Conservation (phyloP, 345 rosid genomes). For the Mallotus nudiflorus region DNA sequence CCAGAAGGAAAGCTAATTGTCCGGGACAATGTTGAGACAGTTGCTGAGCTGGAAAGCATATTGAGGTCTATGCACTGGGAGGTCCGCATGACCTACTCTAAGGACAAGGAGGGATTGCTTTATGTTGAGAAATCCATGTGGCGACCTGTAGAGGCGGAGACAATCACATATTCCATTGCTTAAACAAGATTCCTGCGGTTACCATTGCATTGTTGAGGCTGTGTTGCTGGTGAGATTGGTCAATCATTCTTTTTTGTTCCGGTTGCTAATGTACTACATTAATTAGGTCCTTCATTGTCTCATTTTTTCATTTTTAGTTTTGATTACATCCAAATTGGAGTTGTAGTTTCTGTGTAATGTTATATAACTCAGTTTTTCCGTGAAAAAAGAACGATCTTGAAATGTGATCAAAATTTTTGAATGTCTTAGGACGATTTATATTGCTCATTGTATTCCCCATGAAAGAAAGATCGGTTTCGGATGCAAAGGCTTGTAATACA, state of each 20-base stretch:
- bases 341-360: background rate
- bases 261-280: constrained; percentile 21
- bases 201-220: constrained; percentile 14
- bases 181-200: constrained; percentile 21
- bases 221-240: constrained; percentile 21
- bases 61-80: constrained; percentile 75
- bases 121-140: constrained; percentile 78
- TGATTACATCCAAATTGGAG: background rate
- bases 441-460: too few species aligned
- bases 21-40: constrained; percentile 62
- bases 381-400: background rate
- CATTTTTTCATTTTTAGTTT: background rate
- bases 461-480: too few species aligned
- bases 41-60: constrained; percentile 59
- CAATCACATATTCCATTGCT: constrained; percentile 56
- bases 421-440: too few species aligned
- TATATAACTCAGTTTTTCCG: background rate
- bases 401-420: too few species aligned
- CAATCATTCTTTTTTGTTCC: constrained; percentile 23
- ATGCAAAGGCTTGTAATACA: too few species aligned
- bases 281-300: background rate
- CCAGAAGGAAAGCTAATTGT: constrained; percentile 89
- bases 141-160: constrained; percentile 73
- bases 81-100: constrained; percentile 70
- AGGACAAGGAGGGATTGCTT: constrained; percentile 82